Evolutionary conservation across 768 basidiomycete genomes (phyloP), one percentile per base, ranked within the genome.

Genomic region (Lactifluus volemus): DNA sequence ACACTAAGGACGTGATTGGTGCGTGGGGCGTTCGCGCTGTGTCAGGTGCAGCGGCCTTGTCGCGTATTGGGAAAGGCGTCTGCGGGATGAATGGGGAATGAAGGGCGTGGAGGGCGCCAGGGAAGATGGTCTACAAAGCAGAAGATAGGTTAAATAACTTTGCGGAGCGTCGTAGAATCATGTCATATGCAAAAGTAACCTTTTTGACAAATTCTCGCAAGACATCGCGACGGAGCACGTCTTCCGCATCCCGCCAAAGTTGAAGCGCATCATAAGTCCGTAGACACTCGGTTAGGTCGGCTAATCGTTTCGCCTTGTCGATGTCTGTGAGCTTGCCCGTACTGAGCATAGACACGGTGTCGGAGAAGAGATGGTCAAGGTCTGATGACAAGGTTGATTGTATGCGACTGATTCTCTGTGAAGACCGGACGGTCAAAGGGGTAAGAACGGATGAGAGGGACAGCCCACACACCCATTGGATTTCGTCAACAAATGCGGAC

Each of bases 181-280:
- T n/a, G 15, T 34, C 30, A 5, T 48, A 45, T 49, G n/a, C 36
- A 67, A 25, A 25, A 70, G 42, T 55, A 1, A 88, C 93, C 78
- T 89, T 88, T 67, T 82, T 84, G 9, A 93, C 79, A 67, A 94
- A 95, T 14, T 79, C 79, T 2, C 83, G 82, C 39, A 93, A 80
- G 41, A 97, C 75, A 48, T 87, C 83, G 54, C 76, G 76, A 58
- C 86, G 78, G 53, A 98, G 74, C 17, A 97, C 84, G 61, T 93
- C 89, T 73, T 96, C 95, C 1, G 94, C 96, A 64, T 90, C 85
- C 67, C 83, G 75, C 89, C 91, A 93, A 8, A 92, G 81, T 12
- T 84, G 81, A 53, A 99, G 75, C 7, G 80, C 72, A 65, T 93
- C 89, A 68, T 95, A 95, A 3, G 88, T 88, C 48, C 82, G 75